Evolutionary conservation across 306 rosid genomes (phyloP), one percentile per base, ranked within the genome.

Genomic region (Elaeagnus macrophylla): DNA sequence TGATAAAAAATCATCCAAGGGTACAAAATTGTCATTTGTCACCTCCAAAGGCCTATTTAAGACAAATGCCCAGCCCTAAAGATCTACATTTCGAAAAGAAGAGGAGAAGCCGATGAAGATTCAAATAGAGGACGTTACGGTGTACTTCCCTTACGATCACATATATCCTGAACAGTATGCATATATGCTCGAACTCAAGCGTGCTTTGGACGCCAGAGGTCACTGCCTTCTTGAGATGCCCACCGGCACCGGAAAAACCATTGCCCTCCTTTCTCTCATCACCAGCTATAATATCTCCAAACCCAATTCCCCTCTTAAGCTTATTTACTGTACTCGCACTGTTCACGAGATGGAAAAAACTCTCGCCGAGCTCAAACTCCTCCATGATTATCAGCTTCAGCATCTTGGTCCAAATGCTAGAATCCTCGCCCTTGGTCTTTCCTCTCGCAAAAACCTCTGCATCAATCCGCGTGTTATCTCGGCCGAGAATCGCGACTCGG

Each of bases 271-370:
- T 48, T 86, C 94, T 1, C 75, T 90, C 15, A 86, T 90, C 75
- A 80, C 95, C 20, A 77, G 88, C 77, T 90, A 90, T 81, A 69
- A 68, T 5, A 81, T 90, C 63, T 83, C 94, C 48, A 83, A 81
- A 25, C 97, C 88, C 61, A 72, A 81, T 5, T 74, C 72, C 41
- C 88, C 91, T 0, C 78, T 90, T 57, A 90, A 90, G 66, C 94
- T 90, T 64, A 71, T 90, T 56, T 90, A 90, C 71, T 90, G 95
- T 70, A 90, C 97, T 7, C 91, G 95, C 42, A 90, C 97, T 6
- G 97, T 90, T 12, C 97, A 90, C 65, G 95, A 90, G 72, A 90
- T 90, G 95, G 97, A 90, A 79, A 90, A 90, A 69, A 90, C 97
- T 9, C 86, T 86, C 1, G 79, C 86, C 44, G 97, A 90, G 69